A percentile compares a stretch with the other conserved stretches of the same genome.
Evolutionary conservation across 2,329 filamentous ascomycete genomes (phyloP).

Genomic region (Waltergamsia citrina): DNA sequence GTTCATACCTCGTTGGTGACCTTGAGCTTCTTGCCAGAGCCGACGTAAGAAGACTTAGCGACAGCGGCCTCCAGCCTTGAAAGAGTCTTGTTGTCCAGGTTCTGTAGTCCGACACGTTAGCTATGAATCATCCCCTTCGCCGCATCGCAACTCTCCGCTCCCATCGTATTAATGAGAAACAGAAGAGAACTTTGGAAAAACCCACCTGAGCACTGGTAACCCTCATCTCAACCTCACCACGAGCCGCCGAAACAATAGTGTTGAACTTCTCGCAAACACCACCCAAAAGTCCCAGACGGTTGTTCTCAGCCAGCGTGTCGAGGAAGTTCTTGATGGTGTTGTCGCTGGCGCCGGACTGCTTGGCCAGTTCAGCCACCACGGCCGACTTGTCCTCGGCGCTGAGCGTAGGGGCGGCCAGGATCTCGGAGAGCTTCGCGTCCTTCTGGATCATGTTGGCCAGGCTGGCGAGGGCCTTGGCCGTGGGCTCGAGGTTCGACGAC

Average conservation of each 20-base stretch:
- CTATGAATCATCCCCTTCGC: background rate
- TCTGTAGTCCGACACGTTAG: constrained; percentile 34
- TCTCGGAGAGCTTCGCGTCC: constrained; percentile 69
- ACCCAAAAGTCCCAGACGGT: constrained; percentile 76
- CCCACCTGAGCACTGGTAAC: constrained; percentile 85
- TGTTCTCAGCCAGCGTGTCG: constrained; percentile 85
- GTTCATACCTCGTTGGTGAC: constrained; percentile 71
- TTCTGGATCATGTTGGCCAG: constrained; percentile 67
- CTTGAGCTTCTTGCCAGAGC: constrained; percentile 95
- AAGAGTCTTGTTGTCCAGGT: constrained; percentile 81
- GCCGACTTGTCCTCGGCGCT: constrained; percentile 69
- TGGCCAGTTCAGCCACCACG: constrained; percentile 81
- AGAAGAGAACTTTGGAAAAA: too few species aligned
- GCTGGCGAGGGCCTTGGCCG: constrained; percentile 66
- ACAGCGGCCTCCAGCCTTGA: constrained; percentile 79
- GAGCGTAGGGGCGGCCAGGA: constrained; percentile 77
- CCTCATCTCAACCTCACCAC: constrained; percentile 86
- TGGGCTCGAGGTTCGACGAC: constrained; percentile 73
- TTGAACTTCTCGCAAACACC: constrained; percentile 81
- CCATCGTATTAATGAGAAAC: background rate
- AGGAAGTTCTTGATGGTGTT: constrained; percentile 94
- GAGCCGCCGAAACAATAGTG: constrained; percentile 77
- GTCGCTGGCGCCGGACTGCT: constrained; percentile 66
- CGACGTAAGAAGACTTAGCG: constrained; percentile 79
- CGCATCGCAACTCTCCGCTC: background rate